Base-by-base conservation (phyloP, 2,329 filamentous ascomycete species). In the Mycocentrospora acerina region DNA sequence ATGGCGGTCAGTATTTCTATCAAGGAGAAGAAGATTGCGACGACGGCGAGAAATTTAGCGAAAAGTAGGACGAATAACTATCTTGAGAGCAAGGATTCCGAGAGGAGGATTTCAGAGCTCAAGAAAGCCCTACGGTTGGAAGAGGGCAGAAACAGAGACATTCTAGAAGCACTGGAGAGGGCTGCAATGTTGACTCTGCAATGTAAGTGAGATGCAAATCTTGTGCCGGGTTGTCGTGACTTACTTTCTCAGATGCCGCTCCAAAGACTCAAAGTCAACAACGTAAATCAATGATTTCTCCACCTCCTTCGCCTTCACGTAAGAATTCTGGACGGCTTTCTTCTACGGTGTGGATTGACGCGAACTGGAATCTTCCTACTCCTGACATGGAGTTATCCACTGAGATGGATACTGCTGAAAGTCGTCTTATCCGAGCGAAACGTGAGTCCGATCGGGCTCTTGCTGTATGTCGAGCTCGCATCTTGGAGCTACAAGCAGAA, bases 1-100 rank as follows among this genome's bases (percentile, higher is more conserved):
- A 63, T 68, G 51, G 65, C 62, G 11, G 60, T 67, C 24, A 67
- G 64, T 28, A 68, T 67, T 19, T 65, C 62, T 11, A 61, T 68
- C 25, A 68, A 67, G 48, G 65, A 68, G 39, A 61, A 61, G 35
- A 59, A 66, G 32, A 66, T 67, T 36, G 62, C 59, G 15, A 59
- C 51, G 11, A 59, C 57, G 9, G 60, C 64, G 13, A 49, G 57
- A 22, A 64, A 53, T 24, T 38, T 68, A 24, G 58, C 61, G 5
- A 58, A 46, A 17, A 61, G 53, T 27, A 53, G 64, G 35, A 64
- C 58, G 27, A 60, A 44, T 17, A 52, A 51, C 18, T 67, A 68
- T 28, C 37, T 66, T 2, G 46, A 62, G 8, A 53, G 54, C 15
- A 61, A 49, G 24, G 52, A 62, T 40, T 52, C 58, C 3, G 59